These are phyloP conservation scores for Yamadazyma songkhlaensis DNA, from an alignment of 1,139 yeast genomes.

Conservation along the genomic window DNA sequence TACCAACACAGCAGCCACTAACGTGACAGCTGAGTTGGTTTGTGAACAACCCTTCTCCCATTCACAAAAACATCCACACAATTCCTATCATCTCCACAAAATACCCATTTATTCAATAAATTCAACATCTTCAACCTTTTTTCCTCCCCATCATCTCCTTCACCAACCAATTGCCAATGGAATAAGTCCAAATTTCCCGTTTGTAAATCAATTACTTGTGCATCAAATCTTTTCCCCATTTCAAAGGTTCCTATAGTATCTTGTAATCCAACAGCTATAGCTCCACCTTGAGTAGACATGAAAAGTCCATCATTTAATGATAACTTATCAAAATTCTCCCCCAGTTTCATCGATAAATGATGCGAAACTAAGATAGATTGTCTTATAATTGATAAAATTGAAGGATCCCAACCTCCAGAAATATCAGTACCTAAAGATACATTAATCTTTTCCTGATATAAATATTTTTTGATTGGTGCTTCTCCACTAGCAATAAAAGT, in stretches of 20 bases:
- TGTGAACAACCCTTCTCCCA: slow-evolving; percentile 60
- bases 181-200: slow-evolving; percentile 62
- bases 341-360: slow-evolving; percentile 66
- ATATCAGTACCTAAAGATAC: slow-evolving; percentile 90
- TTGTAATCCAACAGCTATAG: slow-evolving; percentile 64
- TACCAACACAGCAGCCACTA: no score
- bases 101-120: slow-evolving; percentile 86
- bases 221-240: slow-evolving; percentile 79
- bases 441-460: slow-evolving; percentile 64
- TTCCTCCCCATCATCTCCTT: slow-evolving; percentile 12
- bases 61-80: slow-evolving; percentile 78
- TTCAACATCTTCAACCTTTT: slow-evolving; percentile 38
- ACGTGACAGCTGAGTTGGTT: no score
- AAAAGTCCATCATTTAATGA: slow-evolving; percentile 70
- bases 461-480: slow-evolving; percentile 69
- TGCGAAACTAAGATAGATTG: slow-evolving; percentile 83
- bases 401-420: slow-evolving; percentile 87
- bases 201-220: slow-evolving; percentile 68
- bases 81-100: slow-evolving; percentile 91
- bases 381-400: slow-evolving; percentile 71
- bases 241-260: slow-evolving; percentile 66
- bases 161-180: slow-evolving; percentile 54
- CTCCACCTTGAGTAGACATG: slow-evolving; percentile 90
- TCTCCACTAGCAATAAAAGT: slow-evolving; percentile 89
- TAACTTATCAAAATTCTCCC: slow-evolving; percentile 37